Conservation (phyloP, 2,329 filamentous ascomycete species). For the Emericellopsis atlantica region DNA sequence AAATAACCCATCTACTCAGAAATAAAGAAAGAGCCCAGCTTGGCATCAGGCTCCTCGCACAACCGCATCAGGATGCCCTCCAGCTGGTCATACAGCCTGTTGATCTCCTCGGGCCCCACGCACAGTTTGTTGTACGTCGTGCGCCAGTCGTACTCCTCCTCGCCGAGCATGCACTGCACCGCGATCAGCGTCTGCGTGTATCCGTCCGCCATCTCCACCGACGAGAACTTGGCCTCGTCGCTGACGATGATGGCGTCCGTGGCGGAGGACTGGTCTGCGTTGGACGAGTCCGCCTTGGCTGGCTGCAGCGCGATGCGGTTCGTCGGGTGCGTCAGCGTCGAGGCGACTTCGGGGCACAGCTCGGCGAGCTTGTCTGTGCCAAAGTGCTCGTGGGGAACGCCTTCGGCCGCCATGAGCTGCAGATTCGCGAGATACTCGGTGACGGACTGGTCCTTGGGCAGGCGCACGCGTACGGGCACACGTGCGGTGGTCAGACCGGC, state of each 20-base stretch:
- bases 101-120: not conserved
- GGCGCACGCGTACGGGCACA: constrained; percentile 5
- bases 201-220: constrained; percentile 22
- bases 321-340: not conserved
- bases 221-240: not conserved
- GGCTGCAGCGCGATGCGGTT: constrained; percentile 1
- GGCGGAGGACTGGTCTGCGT: not conserved
- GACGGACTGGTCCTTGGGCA: constrained; percentile 3
- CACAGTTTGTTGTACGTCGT: not conserved
- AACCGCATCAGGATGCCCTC: not conserved
- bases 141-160: not conserved
- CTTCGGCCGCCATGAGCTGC: constrained; percentile 2
- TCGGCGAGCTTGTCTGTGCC: not conserved
- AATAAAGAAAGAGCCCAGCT: not conserved
- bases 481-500: constrained; percentile 6
- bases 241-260: not conserved
- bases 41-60: not conserved
- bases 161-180: not conserved
- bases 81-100: not conserved
- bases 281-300: not conserved
- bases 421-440: constrained; percentile 6
- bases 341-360: constrained; percentile 1
- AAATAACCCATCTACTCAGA: not conserved
- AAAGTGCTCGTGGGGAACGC: constrained; percentile 1
- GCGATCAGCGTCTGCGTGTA: not conserved